phyloP scores from a whole-genome alignment of 192 early-diverging fungal species.

The Gigaspora rosea region DNA sequence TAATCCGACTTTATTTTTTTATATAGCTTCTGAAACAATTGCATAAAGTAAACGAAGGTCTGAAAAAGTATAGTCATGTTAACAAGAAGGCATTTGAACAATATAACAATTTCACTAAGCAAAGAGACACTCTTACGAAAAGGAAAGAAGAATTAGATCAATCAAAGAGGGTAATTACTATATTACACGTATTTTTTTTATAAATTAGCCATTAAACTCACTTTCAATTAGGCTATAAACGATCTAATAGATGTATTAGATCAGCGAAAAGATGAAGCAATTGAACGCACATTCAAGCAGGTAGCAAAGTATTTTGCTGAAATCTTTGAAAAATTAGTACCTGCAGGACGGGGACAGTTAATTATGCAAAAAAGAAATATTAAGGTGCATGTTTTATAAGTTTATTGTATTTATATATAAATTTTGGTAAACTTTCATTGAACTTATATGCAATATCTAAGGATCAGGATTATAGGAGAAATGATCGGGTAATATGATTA shows the following conservation, averaged over 20 bases:
- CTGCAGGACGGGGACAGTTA: conserved; percentile 79
- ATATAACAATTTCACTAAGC: conserved; percentile 90
- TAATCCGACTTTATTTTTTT: not conserved
- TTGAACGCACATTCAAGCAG: conserved; percentile 93
- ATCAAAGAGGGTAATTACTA: conserved; percentile 57
- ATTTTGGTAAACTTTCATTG: too few species aligned
- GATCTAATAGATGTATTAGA: conserved; percentile 90
- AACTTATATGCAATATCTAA: too few species aligned
- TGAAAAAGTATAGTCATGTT: conserved; percentile 91
- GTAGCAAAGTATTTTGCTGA: conserved; percentile 85
- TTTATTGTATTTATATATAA: too few species aligned
- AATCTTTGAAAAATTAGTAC: conserved; percentile 90
- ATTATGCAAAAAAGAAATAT: conserved; percentile 73
- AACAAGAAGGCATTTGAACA: conserved; percentile 99
- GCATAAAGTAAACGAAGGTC: conserved; percentile 79
- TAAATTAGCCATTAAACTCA: too few species aligned
- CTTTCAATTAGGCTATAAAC: conserved; percentile 63
- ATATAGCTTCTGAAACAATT: conserved; percentile 60
- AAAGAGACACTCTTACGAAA: conserved; percentile 77
- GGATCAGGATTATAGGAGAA: too few species aligned
- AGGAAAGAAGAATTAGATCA: conserved; percentile 89
- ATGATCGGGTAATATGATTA: too few species aligned
- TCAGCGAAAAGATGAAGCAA: conserved; percentile 95
- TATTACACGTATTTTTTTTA: not conserved
- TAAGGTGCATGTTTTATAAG: too few species aligned